Evolutionary conservation across 2,329 filamentous ascomycete species (phyloP).

Genomic region (Hypoxylon sp.): DNA sequence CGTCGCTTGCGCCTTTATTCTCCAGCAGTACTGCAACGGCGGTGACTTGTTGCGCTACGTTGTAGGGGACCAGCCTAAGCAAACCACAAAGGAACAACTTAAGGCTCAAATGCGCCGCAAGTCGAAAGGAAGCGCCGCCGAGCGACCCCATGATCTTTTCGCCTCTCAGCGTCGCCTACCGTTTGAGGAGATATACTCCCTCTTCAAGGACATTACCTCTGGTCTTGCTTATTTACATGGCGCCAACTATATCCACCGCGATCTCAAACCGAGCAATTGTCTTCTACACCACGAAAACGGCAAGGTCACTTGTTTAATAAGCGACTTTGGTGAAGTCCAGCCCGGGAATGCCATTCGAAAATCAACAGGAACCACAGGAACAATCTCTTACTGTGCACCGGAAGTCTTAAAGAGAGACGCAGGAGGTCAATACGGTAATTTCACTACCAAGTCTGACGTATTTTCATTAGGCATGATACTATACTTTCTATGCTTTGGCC

Average conservation of each 20-base stretch:
- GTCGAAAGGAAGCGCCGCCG: conserved; percentile 79
- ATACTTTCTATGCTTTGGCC: conserved; percentile 96
- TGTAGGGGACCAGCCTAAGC: conserved; percentile 74
- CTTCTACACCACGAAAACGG: conserved; percentile 83
- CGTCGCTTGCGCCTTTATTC: conserved; percentile 94
- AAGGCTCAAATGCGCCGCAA: conserved; percentile 88
- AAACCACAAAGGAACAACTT: conserved; percentile 83
- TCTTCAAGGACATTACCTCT: conserved; percentile 95
- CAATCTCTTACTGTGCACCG: conserved; percentile 96
- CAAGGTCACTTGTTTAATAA: conserved; percentile 86
- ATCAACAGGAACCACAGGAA: conserved; percentile 93
- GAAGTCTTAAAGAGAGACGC: conserved; percentile 84
- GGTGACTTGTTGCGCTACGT: conserved; percentile 93
- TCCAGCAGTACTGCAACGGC: conserved; percentile 97
- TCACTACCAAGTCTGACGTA: conserved; percentile 97
- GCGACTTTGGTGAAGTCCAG: conserved; percentile 98
- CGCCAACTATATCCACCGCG: conserved; percentile 94
- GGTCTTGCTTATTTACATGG: conserved; percentile 90
- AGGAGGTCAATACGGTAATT: conserved; percentile 86
- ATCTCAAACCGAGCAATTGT: conserved; percentile 97
- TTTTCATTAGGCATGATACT: conserved; percentile 99
- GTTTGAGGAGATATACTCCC: conserved; percentile 95
- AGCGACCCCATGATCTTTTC: conserved; percentile 69
- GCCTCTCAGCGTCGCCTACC: conserved; percentile 63
- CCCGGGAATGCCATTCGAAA: conserved; percentile 84